Base-by-base conservation (phyloP, 768 basidiomycete genomes). In the Leccinum broughii region DNA sequence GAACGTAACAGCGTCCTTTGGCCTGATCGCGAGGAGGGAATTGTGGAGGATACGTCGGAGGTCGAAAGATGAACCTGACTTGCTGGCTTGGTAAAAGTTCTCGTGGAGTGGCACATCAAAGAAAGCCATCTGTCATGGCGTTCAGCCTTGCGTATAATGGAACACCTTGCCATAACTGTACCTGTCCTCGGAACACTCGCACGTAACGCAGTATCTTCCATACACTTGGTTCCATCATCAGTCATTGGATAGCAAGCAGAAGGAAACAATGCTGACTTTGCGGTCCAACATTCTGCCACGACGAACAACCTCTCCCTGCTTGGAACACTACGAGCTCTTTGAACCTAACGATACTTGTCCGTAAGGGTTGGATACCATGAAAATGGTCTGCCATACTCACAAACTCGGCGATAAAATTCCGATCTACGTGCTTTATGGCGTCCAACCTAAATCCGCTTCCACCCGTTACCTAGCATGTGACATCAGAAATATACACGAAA, bases 21-120 rank as follows among this genome's bases (percentile, higher is more conserved):
- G 93, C 61, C 85, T 82, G 3, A 76, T 68, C 58, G 87, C 79
- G 17, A 92, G 80, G 11, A 98, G 72, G 1, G 90, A 89, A 51
- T 82, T 78, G 55, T 88, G 78, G 44, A 95, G 77, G 61, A 98
- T 87, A 34, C 70, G 83, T 61, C 93, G 78, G 51, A 98, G 80
- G 74, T 96, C 94, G 67, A 85, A 96, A 17, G 79, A 76, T 37
- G 80, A 78, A 32, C 87, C 82, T 15, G 77, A 77, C 62, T 85
- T 83, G 71, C 92, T 91, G 13, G 95, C 95, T 60, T 81, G 78
- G 68, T 88, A 80, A 68, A 95, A 88, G 64, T 92, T 93, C 75
- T 85, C 81, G 69, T 98, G 95, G 22, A 98, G 79, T 20, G 93
- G 92, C 7, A 93, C 92, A 70, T 97, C 95, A 64, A 97, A 97